Evolutionary conservation across 2,329 filamentous ascomycete genomes (phyloP), one percentile per base, ranked within the genome.

Genomic region (Metarhizium guizhouense): DNA sequence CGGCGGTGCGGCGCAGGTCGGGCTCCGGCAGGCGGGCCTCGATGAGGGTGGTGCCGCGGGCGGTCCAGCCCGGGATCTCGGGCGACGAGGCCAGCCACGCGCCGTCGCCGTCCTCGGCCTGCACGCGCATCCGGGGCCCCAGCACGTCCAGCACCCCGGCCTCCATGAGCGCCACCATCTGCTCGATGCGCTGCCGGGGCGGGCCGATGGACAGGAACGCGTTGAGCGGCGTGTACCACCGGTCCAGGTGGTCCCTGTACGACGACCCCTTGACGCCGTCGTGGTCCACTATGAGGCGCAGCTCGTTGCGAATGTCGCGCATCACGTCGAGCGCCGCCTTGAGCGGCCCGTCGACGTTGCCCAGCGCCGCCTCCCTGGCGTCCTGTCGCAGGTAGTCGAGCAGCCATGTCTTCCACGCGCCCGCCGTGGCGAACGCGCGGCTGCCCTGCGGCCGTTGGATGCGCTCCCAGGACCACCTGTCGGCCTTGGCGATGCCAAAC

Each of bases 211-310:
- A 56, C 3, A 54, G 29, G 30, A 54, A 56, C 1, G 55, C 55
- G 30, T 56, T 56, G 36, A 56, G 55, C 6, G 55, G 55, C 1
- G 55, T 56, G 18, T 56, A 56, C 55, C 55, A 56, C 1, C 34
- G 38, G 52, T 56, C 55, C 6, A 56, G 47, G 34, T 56, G 55
- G 36, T 56, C 52, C 2, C 52, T 47, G 38, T 56, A 51, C 18
- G 55, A 56, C 3, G 38, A 14, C 18, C 55, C 55, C 18, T 40
- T 42, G 4, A 56, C 47, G 11, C 55, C 55, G 18, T 56, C n/a
- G 13, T 56, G 55, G 14, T 56, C 55, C 11, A 56, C 55, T 18
- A 56, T 51, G 16, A 56, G 52, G 30, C 55, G 55, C 8, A 56
- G 32, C 34, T 56, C 55, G 4, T 56, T 56, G n/a, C 55, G 38